A percentile compares a stretch with the other conserved stretches of the same genome.
Conservation (phyloP, 129 eudicot species). For the Smallanthus sonchifolius region DNA sequence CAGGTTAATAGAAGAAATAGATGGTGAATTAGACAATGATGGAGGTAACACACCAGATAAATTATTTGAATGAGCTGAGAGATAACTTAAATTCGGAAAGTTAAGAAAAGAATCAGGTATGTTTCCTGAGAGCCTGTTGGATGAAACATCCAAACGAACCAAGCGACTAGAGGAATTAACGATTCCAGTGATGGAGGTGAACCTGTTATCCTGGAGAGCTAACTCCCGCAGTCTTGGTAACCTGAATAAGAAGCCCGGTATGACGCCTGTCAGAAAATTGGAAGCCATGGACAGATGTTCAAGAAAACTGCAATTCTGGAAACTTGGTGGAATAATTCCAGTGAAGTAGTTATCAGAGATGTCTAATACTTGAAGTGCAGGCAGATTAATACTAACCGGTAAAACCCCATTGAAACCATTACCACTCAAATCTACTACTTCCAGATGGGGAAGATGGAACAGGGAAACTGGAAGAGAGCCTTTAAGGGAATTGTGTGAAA, state of each 20-base stretch:
- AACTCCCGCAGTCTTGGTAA: conserved; percentile 36
- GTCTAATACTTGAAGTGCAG: conserved; percentile 40
- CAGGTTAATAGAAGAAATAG: too few relatives aligned
- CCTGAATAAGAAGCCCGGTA: conserved; percentile 46
- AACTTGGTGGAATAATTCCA: conserved; percentile 38
- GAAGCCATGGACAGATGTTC: conserved; percentile 42
- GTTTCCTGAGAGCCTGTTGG: too few relatives aligned
- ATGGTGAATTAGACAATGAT: too few relatives aligned
- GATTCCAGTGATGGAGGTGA: conserved; percentile 24
- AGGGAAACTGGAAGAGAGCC: conserved; percentile 53
- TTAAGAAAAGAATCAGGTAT: too few relatives aligned
- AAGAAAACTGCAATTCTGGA: conserved; percentile 46
- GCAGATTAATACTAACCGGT: conserved; percentile 42
- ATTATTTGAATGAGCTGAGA: too few relatives aligned
- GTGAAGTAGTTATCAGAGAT: conserved; percentile 46
- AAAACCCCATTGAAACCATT: conserved; percentile 44
- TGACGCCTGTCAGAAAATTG: conserved; percentile 40
- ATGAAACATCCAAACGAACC: too few relatives aligned
- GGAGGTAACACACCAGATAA: too few relatives aligned
- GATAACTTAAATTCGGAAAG: too few relatives aligned
- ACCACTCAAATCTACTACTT: conserved; percentile 45
- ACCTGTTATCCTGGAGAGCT: conserved; percentile 45
- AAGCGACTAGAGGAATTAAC: conserved; percentile 17
- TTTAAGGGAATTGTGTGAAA: conserved; percentile 47
- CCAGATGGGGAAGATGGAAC: conserved; percentile 41